Evolutionary conservation across 169 alveolate genomes (phyloP).

Genomic region (Cryptosporidium sp.): DNA sequence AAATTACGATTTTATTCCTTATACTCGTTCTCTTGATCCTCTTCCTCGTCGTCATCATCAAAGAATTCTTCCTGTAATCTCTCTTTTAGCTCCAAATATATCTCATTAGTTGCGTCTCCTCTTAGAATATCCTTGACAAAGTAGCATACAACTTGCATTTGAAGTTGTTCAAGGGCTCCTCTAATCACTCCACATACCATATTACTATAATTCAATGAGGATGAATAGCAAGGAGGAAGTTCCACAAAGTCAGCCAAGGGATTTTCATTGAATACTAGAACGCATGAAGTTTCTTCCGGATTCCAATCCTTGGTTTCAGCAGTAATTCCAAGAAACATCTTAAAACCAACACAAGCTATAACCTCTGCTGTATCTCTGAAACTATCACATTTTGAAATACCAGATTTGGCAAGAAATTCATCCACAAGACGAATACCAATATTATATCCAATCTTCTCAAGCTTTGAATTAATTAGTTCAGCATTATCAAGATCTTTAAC

Average conservation of each 20-base stretch:
- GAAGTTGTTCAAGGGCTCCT: constrained; percentile 90
- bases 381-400: constrained; percentile 82
- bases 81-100: constrained; percentile 81
- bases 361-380: constrained; percentile 83
- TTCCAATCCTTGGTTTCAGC: constrained; percentile 86
- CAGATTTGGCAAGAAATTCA: constrained; percentile 92
- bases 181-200: constrained; percentile 89
- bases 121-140: constrained; percentile 85
- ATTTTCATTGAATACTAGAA: constrained; percentile 83
- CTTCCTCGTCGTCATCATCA: constrained; percentile 61
- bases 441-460: constrained; percentile 90
- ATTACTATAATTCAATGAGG: constrained; percentile 84
- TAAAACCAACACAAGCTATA: constrained; percentile 85
- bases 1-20: neutral
- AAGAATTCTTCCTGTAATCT: constrained; percentile 64
- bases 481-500: constrained; percentile 90
- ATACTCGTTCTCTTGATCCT: constrained; percentile 50
- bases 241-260: constrained; percentile 91
- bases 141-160: constrained; percentile 83
- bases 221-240: constrained; percentile 84
- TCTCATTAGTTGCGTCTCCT: constrained; percentile 87
- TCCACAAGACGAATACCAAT: constrained; percentile 92
- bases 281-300: constrained; percentile 83
- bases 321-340: constrained; percentile 88
- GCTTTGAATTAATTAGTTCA: constrained; percentile 91